phyloP scores from a whole-genome alignment of 768 basidiomycete genomes.

The Gloeopeniophorella convolvens region DNA sequence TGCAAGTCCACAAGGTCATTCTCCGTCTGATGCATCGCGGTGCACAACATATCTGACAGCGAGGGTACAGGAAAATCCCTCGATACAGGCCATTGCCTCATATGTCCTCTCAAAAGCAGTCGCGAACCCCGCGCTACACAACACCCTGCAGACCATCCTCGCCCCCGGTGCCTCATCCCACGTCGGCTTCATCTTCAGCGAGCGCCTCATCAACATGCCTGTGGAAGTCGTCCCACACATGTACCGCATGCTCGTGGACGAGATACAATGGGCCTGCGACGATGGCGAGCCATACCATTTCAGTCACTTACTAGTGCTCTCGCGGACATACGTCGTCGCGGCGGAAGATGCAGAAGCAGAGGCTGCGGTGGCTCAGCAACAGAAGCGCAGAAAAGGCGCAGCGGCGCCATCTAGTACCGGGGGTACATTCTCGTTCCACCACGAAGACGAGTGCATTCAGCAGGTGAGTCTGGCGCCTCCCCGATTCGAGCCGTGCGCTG shows the following conservation, averaged over 20 bases:
- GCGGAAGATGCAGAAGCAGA: constrained; percentile 54
- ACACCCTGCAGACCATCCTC: constrained; percentile 48
- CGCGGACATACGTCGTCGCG: constrained; percentile 71
- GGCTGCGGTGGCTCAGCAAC: constrained; percentile 31
- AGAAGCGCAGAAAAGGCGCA: constrained; percentile 34
- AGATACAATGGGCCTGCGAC: constrained; percentile 65
- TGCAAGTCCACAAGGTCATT: constrained; percentile 56
- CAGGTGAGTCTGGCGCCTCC: constrained; percentile 38
- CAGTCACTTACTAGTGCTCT: constrained; percentile 68
- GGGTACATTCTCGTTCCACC: constrained; percentile 71
- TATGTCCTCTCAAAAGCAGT: constrained; percentile 64
- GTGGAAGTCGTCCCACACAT: constrained; percentile 88
- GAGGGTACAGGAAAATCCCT: constrained; percentile 55
- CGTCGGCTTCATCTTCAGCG: constrained; percentile 80
- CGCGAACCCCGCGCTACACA: constrained; percentile 42
- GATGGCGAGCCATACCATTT: constrained; percentile 68
- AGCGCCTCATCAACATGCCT: constrained; percentile 93
- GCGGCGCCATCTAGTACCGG: constrained; percentile 34
- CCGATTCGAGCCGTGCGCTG: not conserved
- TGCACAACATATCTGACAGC: not conserved
- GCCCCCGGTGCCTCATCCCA: constrained; percentile 37
- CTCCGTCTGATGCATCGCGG: not conserved
- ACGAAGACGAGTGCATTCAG: constrained; percentile 74
- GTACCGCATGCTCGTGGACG: constrained; percentile 83
- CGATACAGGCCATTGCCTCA: constrained; percentile 59